Base-by-base conservation (phyloP, 441 rosid genomes). In the Gossypium gossypioides region DNA sequence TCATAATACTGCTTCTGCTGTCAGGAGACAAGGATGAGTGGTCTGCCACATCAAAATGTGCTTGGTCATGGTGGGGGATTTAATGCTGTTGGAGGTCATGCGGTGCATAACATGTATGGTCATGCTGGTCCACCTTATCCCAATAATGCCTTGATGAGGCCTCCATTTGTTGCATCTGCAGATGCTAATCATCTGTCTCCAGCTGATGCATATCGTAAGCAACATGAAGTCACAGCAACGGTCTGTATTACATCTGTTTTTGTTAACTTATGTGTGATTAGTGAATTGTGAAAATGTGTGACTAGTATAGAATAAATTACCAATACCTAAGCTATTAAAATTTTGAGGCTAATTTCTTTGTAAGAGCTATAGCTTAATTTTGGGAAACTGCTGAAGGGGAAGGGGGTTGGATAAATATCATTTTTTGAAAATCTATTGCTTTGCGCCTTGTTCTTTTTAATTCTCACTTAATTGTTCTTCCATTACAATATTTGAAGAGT, bases 221-320 rank as follows among this genome's bases (percentile, higher is more conserved):
- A 86, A 71, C 98, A 93, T 77, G 97, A 93, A 90, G 90, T 93
- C 77, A 80, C 92, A 67, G 88, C 92, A 72, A 90, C 84, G 82
- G 98, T 93, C 51, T 70, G 90, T 85, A 60, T 40, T 44, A 74
- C 69, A 62, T 25, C 76, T 69, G 76, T 70, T 46, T 27, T 46
- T 12, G 71, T 19, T 73, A 24, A 44, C 51, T 59, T 15, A 16
- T 42, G 22, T 2, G 74, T 58, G 64, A 32, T 70, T 18, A 6
- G 52, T 54, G 25, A 51, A 56, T 8, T 25, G 64, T 50, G 44
- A 24, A 3, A 21, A 63, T 68, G 40, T 27, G 27, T 67, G 65
- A 42, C 22, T 13, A 15, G 54, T 40, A 24, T 12, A 56, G 37
- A 27, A 69, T 32, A 52, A 69, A 25, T 25, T 25, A 57, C n/a